Percentiles rank a stretch among this genome's conserved stretches.
Conservation (phyloP, 208 protist species). For the Histomonas meleagridis region DNA sequence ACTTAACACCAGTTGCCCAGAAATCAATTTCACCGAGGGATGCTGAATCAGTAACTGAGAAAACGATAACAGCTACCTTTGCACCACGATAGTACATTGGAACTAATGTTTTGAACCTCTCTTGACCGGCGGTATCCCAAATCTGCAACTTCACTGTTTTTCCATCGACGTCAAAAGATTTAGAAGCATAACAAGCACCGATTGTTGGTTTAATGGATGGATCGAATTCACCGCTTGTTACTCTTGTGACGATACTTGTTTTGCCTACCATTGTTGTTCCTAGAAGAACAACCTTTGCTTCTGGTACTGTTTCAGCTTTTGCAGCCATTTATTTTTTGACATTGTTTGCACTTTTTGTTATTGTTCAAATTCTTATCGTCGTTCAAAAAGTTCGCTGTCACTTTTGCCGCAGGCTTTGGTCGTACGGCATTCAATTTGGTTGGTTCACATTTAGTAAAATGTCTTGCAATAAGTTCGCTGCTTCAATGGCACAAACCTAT, state of each 20-base stretch:
- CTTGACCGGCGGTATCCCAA: conserved; percentile 32
- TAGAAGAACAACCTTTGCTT: conserved; percentile 7
- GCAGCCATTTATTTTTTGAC: no score
- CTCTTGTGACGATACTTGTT: neutral
- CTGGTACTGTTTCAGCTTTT: no score
- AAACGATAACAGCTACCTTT: neutral
- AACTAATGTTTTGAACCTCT: neutral
- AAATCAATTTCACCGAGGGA: neutral
- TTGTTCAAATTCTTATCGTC: no score
- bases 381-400: no score
- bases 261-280: conserved; percentile 19
- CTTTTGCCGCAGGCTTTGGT: no score
- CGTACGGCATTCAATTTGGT: no score
- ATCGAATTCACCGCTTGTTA: neutral
- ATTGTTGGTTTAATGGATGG: neutral
- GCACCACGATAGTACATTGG: neutral
- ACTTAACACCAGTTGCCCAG: neutral
- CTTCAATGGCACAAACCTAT: neutral
- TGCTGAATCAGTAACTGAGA: neutral
- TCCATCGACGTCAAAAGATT: neutral
- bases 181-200: neutral
- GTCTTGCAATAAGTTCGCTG: neutral
- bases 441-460: no score
- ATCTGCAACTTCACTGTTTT: neutral
- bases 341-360: no score